These are phyloP conservation scores for Neonectria hederae DNA, from an alignment of 2,329 filamentous ascomycete genomes.

Conservation along the genomic window DNA sequence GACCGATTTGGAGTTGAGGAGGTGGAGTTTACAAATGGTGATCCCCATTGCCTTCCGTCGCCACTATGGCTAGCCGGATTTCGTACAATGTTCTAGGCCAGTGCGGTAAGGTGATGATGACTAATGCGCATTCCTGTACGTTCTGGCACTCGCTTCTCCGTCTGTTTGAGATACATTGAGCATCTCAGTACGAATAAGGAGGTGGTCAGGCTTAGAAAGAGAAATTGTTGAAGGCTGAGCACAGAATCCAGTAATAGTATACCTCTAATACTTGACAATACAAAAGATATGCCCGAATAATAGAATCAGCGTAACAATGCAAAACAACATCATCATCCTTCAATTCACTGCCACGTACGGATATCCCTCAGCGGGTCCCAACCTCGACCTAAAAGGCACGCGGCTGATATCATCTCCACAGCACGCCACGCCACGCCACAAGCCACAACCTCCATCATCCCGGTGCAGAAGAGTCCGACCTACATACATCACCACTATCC, in stretches of 20 bases:
- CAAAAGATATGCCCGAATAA: not conserved
- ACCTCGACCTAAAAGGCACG: not conserved
- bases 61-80: not conserved
- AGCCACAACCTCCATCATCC: not conserved
- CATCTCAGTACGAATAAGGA: too few species aligned
- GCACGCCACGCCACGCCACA: not conserved
- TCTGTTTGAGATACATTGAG: not conserved
- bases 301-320: not conserved
- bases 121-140: not conserved
- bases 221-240: not conserved
- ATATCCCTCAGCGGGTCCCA: not conserved
- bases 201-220: too few species aligned
- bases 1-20: constrained; percentile 2
- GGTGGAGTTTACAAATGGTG: constrained; percentile 18
- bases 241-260: not conserved
- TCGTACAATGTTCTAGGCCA: constrained; percentile 6
- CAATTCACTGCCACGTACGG: not conserved
- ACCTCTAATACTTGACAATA: not conserved
- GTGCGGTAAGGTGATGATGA: not conserved
- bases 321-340: not conserved
- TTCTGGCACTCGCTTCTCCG: not conserved
- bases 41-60: constrained; percentile 1
- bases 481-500: not conserved
- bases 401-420: not conserved
- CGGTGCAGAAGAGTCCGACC: not conserved